Evolutionary conservation across 2,329 filamentous ascomycete genomes (phyloP), one percentile per base, ranked within the genome.

Genomic region (Claviceps sp.): DNA sequence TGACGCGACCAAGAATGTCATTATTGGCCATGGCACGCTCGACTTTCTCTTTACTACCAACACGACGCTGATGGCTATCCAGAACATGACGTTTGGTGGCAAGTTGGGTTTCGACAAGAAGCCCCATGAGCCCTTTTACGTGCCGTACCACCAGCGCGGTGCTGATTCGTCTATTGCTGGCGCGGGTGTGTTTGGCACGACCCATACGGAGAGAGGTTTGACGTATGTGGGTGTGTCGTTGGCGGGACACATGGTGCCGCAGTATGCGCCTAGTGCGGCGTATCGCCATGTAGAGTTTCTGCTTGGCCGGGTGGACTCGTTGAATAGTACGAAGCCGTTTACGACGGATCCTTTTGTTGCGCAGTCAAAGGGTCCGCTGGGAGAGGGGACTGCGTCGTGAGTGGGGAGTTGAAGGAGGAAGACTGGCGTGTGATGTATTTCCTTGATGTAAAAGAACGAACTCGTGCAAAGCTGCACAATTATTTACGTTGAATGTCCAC

Each of bases 61-160:
- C 63, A 85, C 84, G 20, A 85, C 84, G 0, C 72, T 90, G 3
- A 68, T 87, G 9, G 75, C 77, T 0, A 82, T 89, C 54, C 85
- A 90, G 64, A 90, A 89, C 70, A 87, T 89, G 81, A 89, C 85
- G 0, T 90, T 81, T 79, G 78, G 79, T 55, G 85, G 85, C 7
- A 63, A 72, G 40, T 78, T 84, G 47, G 86, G 86, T 0, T 89
- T 90, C 71, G 76, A 81, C 56, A 61, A 64, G 1, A 65, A 67
- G 0, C 86, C 85, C 0, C 62, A 63, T 1, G 74, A 79, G 49
- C 78, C 82, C 1, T 82, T 88, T 61, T 86, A 78, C 63, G 82
- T 89, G 0, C 85, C 85, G 0, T 55, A 57, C 22, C 56, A 59
- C 36, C 50, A n/a, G 41, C 41, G 30, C n/a, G 46, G 46, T 43